Conservation (phyloP, 441 rosid genomes). For the Adansonia grandidieri region DNA sequence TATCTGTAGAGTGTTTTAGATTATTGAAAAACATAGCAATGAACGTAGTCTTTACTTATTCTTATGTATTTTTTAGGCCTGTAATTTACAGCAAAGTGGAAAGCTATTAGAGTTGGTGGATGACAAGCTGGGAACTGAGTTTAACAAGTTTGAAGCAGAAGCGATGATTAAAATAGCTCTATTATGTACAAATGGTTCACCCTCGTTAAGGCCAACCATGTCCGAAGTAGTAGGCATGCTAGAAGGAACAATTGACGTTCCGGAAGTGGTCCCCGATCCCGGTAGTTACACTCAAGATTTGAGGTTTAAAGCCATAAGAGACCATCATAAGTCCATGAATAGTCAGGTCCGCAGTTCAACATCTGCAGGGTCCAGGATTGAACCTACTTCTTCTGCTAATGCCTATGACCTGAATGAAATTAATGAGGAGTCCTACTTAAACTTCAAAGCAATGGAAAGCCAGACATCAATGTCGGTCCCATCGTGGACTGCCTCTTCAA, state of each 20-base stretch:
- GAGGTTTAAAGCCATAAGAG: constrained; percentile 60
- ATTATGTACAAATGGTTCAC: constrained; percentile 59
- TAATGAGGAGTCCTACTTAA: constrained; percentile 15
- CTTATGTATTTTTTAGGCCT: constrained; percentile 45
- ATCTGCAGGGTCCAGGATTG: constrained; percentile 1
- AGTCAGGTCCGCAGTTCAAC: constrained; percentile 20
- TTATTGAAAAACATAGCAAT: not conserved
- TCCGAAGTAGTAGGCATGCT: constrained; percentile 73
- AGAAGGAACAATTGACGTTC: constrained; percentile 47
- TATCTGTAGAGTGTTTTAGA: not conserved
- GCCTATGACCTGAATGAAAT: constrained; percentile 21
- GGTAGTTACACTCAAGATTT: constrained; percentile 46
- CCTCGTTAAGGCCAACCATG: constrained; percentile 64
- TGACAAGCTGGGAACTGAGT: constrained; percentile 45
- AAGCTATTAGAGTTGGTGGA: constrained; percentile 56
- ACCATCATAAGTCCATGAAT: constrained; percentile 22
- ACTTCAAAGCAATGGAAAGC: constrained; percentile 10
- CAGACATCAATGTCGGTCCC: constrained; percentile 8
- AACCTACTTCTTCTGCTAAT: constrained; percentile 12
- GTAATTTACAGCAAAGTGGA: constrained; percentile 46
- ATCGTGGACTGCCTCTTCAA: constrained; percentile 12
- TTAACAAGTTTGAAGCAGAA: constrained; percentile 55
- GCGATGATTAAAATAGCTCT: constrained; percentile 56
- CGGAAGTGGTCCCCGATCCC: constrained; percentile 39
- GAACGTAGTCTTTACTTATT: not conserved